These are phyloP conservation scores for Naematelia aurantialba DNA, from an alignment of 768 basidiomycete genomes.

Conservation along the genomic window DNA sequence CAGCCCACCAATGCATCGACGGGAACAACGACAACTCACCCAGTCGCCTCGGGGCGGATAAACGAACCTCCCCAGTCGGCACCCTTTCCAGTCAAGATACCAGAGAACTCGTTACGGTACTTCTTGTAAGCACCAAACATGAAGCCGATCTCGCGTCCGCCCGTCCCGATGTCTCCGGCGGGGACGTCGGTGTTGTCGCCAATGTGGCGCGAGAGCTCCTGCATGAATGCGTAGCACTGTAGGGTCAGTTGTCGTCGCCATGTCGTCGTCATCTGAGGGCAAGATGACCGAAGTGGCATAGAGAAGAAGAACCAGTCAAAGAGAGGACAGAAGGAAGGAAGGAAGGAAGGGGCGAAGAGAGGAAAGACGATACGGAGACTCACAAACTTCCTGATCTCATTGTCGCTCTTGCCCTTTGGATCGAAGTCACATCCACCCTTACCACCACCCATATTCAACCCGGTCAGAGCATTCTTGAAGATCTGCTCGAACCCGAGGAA, in stretches of 20 bases:
- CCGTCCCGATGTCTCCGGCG: conserved; percentile 64
- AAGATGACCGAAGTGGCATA: not conserved
- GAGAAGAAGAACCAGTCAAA: too few relatives aligned
- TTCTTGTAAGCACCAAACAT: conserved; percentile 76
- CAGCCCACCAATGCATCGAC: conserved; percentile 53
- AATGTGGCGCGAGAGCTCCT: conserved; percentile 60
- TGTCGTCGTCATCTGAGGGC: too few relatives aligned
- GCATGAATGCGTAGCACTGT: conserved; percentile 61
- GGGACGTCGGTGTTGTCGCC: conserved; percentile 73
- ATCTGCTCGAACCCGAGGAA: conserved; percentile 79
- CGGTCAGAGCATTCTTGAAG: conserved; percentile 76
- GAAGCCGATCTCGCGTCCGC: conserved; percentile 71
- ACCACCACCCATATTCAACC: conserved; percentile 71
- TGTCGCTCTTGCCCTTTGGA: conserved; percentile 74
- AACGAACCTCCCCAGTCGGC: conserved; percentile 66
- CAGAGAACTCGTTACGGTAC: conserved; percentile 65
- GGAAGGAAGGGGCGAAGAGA: not conserved
- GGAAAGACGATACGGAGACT: conserved; percentile 24
- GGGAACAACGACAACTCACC: conserved; percentile 27
- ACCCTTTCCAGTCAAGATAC: conserved; percentile 70
- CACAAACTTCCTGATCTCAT: conserved; percentile 67
- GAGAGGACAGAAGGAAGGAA: not conserved
- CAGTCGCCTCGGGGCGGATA: conserved; percentile 65
- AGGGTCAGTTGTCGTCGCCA: not conserved
- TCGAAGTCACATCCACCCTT: conserved; percentile 77